A percentile compares a stretch with the other conserved stretches of the same genome.
Conservation (phyloP, 352 stramenopile species). For the Phytophthora hybrid region DNA sequence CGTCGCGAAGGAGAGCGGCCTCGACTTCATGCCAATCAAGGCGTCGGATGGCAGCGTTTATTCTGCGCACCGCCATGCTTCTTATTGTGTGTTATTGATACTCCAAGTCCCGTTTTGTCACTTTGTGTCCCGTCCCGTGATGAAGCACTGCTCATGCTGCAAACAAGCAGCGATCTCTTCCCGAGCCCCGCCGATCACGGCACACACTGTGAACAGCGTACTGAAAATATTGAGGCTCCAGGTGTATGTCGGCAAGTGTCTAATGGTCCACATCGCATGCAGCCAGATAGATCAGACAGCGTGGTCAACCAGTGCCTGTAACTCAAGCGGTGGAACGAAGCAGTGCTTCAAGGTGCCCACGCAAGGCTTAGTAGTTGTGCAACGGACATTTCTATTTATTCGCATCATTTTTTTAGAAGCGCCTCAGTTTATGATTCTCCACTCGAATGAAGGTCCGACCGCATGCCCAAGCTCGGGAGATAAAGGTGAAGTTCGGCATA, state of each 20-base stretch:
- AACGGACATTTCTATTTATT: not conserved
- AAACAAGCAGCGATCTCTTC: constrained; percentile 9
- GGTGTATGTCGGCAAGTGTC: constrained; percentile 14
- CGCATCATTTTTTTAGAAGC: not conserved
- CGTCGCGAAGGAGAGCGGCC: too few relatives aligned
- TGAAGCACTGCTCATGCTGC: too few relatives aligned
- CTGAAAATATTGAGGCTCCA: constrained; percentile 5
- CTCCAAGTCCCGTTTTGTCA: too few relatives aligned
- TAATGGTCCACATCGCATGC: constrained; percentile 3
- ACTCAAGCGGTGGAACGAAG: constrained; percentile 32
- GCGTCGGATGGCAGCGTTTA: too few relatives aligned
- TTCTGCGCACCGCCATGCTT: too few relatives aligned
- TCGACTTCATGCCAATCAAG: too few relatives aligned
- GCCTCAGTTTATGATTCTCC: not conserved
- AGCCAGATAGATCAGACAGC: constrained; percentile 18
- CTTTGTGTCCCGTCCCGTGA: too few relatives aligned
- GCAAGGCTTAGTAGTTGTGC: not conserved
- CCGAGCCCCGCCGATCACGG: not conserved
- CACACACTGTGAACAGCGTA: not conserved
- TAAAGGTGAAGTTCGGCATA: not conserved
- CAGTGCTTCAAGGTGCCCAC: constrained; percentile 10
- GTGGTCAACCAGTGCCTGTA: constrained; percentile 30
- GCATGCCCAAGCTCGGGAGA: not conserved
- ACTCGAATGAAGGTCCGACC: not conserved
- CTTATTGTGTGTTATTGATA: too few relatives aligned